Conservation (phyloP, 306 rosid genomes). For the Trichosanthes truncata region DNA sequence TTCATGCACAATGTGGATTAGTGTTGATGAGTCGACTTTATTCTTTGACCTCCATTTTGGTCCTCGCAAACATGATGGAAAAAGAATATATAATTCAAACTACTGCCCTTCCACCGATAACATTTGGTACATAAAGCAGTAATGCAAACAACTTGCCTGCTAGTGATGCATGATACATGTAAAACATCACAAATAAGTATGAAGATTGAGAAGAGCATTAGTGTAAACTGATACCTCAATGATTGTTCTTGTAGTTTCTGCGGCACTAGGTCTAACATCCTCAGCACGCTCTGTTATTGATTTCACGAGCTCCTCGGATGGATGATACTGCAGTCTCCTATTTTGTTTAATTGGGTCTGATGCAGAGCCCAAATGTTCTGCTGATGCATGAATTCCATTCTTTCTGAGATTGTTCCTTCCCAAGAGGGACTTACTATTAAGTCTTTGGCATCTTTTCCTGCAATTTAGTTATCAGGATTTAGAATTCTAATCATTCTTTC, state of each 20-base stretch:
- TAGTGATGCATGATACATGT: not conserved
- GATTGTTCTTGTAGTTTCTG: slow-evolving; percentile 80
- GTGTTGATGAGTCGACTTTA: not conserved
- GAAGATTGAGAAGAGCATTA: not conserved
- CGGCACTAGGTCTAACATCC: slow-evolving; percentile 58
- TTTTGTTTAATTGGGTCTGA: slow-evolving; percentile 53
- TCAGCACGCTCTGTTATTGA: slow-evolving; percentile 36
- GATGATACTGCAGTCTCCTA: slow-evolving; percentile 72
- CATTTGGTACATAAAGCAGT: not conserved
- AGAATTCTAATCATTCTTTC: slow-evolving; percentile 5
- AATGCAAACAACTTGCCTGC: not conserved
- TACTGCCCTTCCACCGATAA: not conserved
- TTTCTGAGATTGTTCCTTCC: slow-evolving; percentile 40
- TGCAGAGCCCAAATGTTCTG: slow-evolving; percentile 54
- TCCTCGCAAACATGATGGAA: not conserved
- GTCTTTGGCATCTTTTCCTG: slow-evolving; percentile 45
- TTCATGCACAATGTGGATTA: not conserved
- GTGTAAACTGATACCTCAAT: slow-evolving; percentile 53
- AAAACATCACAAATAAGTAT: not conserved
- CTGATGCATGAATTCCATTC: slow-evolving; percentile 51
- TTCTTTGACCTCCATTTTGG: not conserved
- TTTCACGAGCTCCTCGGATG: slow-evolving; percentile 62
- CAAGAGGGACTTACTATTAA: slow-evolving; percentile 24
- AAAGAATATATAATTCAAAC: not conserved
- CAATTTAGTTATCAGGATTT: slow-evolving; percentile 7